Evolutionary conservation across 805 yeast species (phyloP).

Genomic region (Saccharomycopsis olivae): DNA sequence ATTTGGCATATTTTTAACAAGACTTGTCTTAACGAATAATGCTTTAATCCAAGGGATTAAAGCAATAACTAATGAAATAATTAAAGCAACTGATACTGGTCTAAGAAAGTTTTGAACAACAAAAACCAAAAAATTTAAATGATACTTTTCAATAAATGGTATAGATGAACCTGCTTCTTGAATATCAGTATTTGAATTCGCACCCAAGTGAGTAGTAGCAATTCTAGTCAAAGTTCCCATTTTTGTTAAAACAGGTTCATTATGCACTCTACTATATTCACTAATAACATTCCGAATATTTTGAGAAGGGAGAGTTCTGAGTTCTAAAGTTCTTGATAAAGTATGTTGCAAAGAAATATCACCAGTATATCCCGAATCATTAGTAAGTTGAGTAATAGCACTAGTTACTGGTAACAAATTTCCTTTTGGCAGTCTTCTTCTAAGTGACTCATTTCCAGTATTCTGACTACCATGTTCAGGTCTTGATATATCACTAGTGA

Average conservation of each 20-base stretch:
- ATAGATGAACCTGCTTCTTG: conserved; percentile 12
- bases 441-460: neutral
- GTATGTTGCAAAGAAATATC: conserved; percentile 8
- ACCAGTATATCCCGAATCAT: neutral
- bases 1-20: conserved; percentile 37
- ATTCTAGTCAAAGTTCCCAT: conserved; percentile 11
- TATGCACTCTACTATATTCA: conserved; percentile 31
- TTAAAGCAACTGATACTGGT: conserved; percentile 66
- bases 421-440: neutral
- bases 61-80: conserved; percentile 52
- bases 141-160: conserved; percentile 19
- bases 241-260: conserved; percentile 3
- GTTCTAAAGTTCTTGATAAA: conserved; percentile 20
- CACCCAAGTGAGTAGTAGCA: conserved; percentile 19
- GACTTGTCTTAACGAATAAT: conserved; percentile 43
- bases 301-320: conserved; percentile 32
- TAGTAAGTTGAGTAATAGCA: conserved; percentile 1
- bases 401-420: neutral
- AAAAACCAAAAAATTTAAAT: conserved; percentile 27
- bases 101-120: conserved; percentile 42
- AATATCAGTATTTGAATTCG: conserved; percentile 15
- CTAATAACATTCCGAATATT: conserved; percentile 35
- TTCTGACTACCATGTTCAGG: neutral
- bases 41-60: conserved; percentile 86
- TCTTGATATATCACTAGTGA: neutral